phyloP scores from a whole-genome alignment of 2,329 filamentous ascomycete genomes.

The Dactylella cylindrospora region DNA sequence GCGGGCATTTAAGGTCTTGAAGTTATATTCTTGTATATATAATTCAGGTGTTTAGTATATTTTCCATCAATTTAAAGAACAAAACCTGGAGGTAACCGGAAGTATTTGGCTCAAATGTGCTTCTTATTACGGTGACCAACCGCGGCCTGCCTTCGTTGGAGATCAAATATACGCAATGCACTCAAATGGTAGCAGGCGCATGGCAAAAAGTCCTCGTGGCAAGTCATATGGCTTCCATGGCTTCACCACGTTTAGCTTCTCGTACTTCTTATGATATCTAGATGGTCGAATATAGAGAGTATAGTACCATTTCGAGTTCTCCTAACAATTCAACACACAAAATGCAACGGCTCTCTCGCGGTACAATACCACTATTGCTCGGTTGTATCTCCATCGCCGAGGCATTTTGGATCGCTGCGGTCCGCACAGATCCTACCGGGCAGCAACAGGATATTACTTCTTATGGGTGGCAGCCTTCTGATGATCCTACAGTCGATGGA shows the following conservation, averaged over 20 bases:
- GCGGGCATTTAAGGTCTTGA: conserved; percentile 3
- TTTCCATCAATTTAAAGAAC: too few relatives aligned
- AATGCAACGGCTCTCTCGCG: conserved; percentile 5
- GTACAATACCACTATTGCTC: neutral
- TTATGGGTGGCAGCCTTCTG: conserved; percentile 23
- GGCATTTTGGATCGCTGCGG: conserved; percentile 12
- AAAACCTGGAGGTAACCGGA: too few relatives aligned
- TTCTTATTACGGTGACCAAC: too few relatives aligned
- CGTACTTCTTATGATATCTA: too few relatives aligned
- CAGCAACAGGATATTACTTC: conserved; percentile 5
- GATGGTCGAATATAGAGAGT: too few relatives aligned
- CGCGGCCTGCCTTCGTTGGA: neutral
- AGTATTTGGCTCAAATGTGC: too few relatives aligned
- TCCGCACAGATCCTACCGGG: conserved; percentile 4
- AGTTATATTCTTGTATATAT: neutral
- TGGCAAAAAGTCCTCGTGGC: neutral
- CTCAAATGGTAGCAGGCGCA: neutral
- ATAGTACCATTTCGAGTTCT: too few relatives aligned
- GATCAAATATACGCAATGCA: neutral
- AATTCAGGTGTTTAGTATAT: too few relatives aligned
- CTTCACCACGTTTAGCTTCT: too few relatives aligned
- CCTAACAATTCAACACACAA: conserved; percentile 10
- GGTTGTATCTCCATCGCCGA: conserved; percentile 4
- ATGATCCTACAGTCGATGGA: neutral
- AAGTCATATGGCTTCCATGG: neutral